These are phyloP conservation scores for Dendrocalamus latiflorus DNA, from an alignment of 202 grass and related monocot genomes.

Conservation along the genomic window DNA sequence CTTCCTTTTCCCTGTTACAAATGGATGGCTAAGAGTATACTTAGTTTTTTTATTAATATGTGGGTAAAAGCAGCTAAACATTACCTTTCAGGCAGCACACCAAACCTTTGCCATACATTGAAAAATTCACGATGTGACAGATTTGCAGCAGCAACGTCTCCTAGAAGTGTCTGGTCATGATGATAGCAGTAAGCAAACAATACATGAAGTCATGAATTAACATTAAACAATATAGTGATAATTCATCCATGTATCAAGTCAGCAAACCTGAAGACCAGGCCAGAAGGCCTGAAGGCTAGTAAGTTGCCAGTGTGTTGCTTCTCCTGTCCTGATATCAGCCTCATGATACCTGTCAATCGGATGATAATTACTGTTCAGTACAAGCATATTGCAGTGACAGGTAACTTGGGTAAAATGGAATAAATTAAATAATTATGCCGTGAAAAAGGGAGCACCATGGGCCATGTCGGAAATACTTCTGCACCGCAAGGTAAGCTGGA, in stretches of 20 bases:
- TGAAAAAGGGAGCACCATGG: conserved; percentile 56
- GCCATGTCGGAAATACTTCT: conserved; percentile 93
- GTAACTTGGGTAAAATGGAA: not conserved
- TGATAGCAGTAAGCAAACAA: conserved; percentile 29
- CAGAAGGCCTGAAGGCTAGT: conserved; percentile 98
- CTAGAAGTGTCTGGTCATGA: conserved; percentile 68
- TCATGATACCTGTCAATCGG: conserved; percentile 74
- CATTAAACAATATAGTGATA: not conserved
- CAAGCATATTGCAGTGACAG: not conserved
- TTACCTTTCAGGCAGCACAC: conserved; percentile 93
- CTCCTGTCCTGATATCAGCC: conserved; percentile 90
- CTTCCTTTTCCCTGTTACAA: no score
- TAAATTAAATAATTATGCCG: conserved; percentile 19
- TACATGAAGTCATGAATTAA: not conserved
- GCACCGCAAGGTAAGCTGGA: conserved; percentile 81
- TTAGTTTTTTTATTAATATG: not conserved
- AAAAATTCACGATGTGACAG: conserved; percentile 91
- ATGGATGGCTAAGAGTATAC: not conserved
- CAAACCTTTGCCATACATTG: conserved; percentile 87
- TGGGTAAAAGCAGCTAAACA: not conserved
- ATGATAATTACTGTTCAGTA: conserved; percentile 9
- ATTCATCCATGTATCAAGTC: conserved; percentile 13
- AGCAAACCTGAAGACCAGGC: conserved; percentile 92
- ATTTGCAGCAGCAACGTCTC: conserved; percentile 91
- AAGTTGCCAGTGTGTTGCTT: conserved; percentile 96